Base-by-base conservation (phyloP, 2,329 filamentous ascomycete genomes). In the Sporothrix curviconia region DNA sequence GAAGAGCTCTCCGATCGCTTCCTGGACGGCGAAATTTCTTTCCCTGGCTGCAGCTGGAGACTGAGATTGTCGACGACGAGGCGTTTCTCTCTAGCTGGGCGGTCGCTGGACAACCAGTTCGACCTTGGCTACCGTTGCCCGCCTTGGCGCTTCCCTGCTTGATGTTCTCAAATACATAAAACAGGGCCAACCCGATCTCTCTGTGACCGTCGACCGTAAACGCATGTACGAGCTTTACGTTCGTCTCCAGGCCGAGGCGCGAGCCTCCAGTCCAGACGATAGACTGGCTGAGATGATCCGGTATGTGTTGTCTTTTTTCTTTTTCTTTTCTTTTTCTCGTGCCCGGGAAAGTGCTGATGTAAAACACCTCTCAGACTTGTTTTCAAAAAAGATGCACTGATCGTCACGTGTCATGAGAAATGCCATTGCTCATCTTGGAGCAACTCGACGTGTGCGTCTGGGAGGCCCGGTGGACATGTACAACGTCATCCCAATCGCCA, bases 11-110 rank as follows among this genome's bases (percentile, higher is more conserved):
- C 24, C 24, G 24, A 12, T 24, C 43, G 32, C 2, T 49, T 56
- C 24, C 6, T 56, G 32, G 7, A 22, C 15, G 24, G 12, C 15
- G 54, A 49, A 22, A n/a, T n/a, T 50, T 40, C 24, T 56, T 56
- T 15, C 54, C 54, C 7, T 56, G 54, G 54, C 24, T 56, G 34
- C 14, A 30, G 54, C 53, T 55, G 5, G 53, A 43, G 40, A 25
- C 3, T 24, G 40, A 43, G 11, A 25, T 25, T 25, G 25, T 6
- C 40, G 22, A 43, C 22, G 19, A 32, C 43, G 24, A 30, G 3
- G 40, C 14, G 40, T 43, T 43, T 43, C 40, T 25, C 22, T 43
- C 40, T 6, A 25, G 17, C 15, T 56, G 54, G 54, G 14, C 17
- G n/a, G 54, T 1, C 24, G 7, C 44, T 56, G 34, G 54, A 24